Evolutionary conservation across 768 basidiomycete species (phyloP).

Genomic region (Suillus lakei): DNA sequence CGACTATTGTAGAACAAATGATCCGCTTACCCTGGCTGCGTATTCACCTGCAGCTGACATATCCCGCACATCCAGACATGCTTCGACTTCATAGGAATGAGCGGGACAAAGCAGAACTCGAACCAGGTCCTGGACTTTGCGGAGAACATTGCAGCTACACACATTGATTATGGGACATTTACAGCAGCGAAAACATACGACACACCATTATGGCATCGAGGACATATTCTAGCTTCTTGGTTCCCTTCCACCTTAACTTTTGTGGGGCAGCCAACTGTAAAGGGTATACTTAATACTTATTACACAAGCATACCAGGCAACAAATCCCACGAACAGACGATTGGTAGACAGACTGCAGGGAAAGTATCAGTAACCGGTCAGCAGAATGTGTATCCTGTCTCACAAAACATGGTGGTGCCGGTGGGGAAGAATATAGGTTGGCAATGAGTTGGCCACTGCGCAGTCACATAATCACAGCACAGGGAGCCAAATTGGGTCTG

Average conservation of each 20-base stretch:
- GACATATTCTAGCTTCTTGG: constrained; percentile 61
- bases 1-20: background rate
- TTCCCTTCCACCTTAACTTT: constrained; percentile 60
- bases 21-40: constrained; percentile 52
- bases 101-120: constrained; percentile 74
- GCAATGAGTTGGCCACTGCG: background rate
- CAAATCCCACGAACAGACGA: constrained; percentile 45
- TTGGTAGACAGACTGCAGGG: constrained; percentile 54
- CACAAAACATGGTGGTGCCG: constrained; percentile 29
- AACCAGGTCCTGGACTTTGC: constrained; percentile 77
- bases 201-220: constrained; percentile 73
- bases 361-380: constrained; percentile 26
- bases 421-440: background rate
- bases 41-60: constrained; percentile 65
- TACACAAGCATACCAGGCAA: constrained; percentile 11
- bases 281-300: constrained; percentile 13
- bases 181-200: background rate
- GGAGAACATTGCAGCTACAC: constrained; percentile 59
- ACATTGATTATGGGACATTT: background rate
- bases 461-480: background rate
- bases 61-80: constrained; percentile 74
- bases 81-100: constrained; percentile 65
- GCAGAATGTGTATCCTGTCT: constrained; percentile 22
- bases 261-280: constrained; percentile 68
- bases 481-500: background rate